A percentile compares a stretch with the other conserved stretches of the same genome.
Conservation (phyloP, 805 yeast genomes). For the Kluyveromyces siamensis region DNA sequence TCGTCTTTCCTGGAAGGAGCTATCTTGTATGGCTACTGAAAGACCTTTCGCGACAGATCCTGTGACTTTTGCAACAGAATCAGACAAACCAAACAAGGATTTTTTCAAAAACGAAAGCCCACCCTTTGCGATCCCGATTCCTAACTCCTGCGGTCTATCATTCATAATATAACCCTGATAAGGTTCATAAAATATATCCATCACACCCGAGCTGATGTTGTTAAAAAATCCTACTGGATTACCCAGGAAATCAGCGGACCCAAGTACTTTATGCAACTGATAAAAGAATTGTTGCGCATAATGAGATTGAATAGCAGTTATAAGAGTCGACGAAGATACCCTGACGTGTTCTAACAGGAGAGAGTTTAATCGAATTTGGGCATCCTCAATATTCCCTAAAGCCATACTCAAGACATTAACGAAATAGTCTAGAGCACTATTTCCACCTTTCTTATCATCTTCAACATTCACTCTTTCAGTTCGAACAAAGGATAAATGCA, state of each 20-base stretch:
- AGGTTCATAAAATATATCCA: constrained; percentile 96
- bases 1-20: constrained; percentile 73
- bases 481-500: constrained; percentile 84
- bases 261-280: constrained; percentile 85
- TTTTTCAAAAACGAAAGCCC: constrained; percentile 89
- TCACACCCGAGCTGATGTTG: constrained; percentile 86
- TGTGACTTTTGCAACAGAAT: constrained; percentile 85
- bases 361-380: constrained; percentile 85
- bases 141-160: constrained; percentile 92
- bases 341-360: constrained; percentile 81
- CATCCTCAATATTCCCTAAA: constrained; percentile 92
- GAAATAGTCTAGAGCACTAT: constrained; percentile 54
- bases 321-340: constrained; percentile 68
- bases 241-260: constrained; percentile 93
- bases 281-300: constrained; percentile 87
- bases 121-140: constrained; percentile 93
- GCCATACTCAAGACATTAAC: constrained; percentile 91
- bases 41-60: constrained; percentile 93
- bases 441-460: constrained; percentile 29
- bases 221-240: constrained; percentile 96
- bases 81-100: constrained; percentile 90
- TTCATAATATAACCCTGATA: constrained; percentile 91
- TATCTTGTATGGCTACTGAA: constrained; percentile 83
- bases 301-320: constrained; percentile 68
- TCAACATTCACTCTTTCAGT: constrained; percentile 71